Conservation (phyloP, 257 asterid species). For the Vinca minor region DNA sequence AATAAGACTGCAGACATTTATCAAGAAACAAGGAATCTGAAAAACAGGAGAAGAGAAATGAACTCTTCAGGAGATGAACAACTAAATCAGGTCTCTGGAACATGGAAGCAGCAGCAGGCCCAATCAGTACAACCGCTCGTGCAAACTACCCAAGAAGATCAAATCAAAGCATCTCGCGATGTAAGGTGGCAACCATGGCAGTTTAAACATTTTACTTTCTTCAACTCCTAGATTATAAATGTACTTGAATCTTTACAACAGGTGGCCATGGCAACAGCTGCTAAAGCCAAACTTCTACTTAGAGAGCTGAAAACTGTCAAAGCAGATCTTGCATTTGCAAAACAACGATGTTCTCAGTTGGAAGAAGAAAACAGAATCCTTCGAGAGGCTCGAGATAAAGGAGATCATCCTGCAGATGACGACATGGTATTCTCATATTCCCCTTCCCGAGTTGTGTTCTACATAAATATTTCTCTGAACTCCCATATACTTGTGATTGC, state of each 20-base stretch:
- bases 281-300: constrained; percentile 80
- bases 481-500: too few relatives aligned
- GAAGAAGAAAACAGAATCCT: constrained; percentile 85
- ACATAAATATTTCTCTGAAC: too few relatives aligned
- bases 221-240: neutral
- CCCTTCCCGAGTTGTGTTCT: too few relatives aligned
- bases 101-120: constrained; percentile 19
- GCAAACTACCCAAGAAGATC: constrained; percentile 62
- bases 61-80: constrained; percentile 31
- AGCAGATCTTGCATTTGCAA: constrained; percentile 76
- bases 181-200: constrained; percentile 58
- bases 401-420: constrained; percentile 69
- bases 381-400: constrained; percentile 71
- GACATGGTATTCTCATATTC: constrained; percentile 49
- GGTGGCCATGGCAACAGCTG: constrained; percentile 99
- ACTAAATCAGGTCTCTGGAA: constrained; percentile 19
- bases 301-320: constrained; percentile 82
- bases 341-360: constrained; percentile 68
- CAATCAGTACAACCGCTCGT: constrained; percentile 16
- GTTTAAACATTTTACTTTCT: neutral
- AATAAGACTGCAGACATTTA: constrained; percentile 50
- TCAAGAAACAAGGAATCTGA: constrained; percentile 54
- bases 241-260: constrained; percentile 29
- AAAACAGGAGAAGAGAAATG: constrained; percentile 43
- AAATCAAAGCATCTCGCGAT: constrained; percentile 94